Evolutionary conservation across 2,329 filamentous ascomycete genomes (phyloP), one percentile per base, ranked within the genome.

Genomic region (Lecanicillium sp.): DNA sequence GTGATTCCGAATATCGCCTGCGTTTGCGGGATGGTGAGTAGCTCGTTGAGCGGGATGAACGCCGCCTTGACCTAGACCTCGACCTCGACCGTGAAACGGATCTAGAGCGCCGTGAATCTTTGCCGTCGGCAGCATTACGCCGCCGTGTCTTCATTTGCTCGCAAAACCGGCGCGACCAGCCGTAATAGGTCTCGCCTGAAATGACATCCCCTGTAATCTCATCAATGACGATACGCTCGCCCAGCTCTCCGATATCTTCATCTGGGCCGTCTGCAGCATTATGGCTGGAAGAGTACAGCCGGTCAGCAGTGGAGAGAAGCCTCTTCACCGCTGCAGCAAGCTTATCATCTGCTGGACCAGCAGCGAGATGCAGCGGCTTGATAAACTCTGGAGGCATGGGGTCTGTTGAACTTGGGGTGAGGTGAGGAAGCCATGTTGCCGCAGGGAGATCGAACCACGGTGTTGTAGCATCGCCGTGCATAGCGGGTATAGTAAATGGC

Each of bases 381-480:
- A 90, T 75, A 49, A 78, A 71, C 7, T 77, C 68, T 0, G 83
- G 73, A 31, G 81, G 78, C 64, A 95, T 86, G 6, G 86, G 79
- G 35, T 75, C 71, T 8, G 77, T 78, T 1, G 83, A 87, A 52
- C 90, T 83, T 4, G 82, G 84, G 29, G 83, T 75, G 43, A 94
- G 78, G 40, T 84, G 80, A 4, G 83, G 83, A 33, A 94, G 73
- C 68, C 89, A 81, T 47, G 85, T 90, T 2, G 78, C 83, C 2
- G 86, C 86, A 0, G 87, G 87, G 1, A 94, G 65, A 47, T 94
- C 86, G 60, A 88, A 84, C 75, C 83, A 94, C 0, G 83, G 78
- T 4, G 73, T 78, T 0, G 75, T 73, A 2, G 71, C 62, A 53
- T 94, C 85, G 29, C 88, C 88, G 55, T 94, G 88, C 40, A 73